These are phyloP conservation scores for Sphaerostilbella broomeana DNA, from an alignment of 2,329 filamentous ascomycete genomes.

Conservation along the genomic window DNA sequence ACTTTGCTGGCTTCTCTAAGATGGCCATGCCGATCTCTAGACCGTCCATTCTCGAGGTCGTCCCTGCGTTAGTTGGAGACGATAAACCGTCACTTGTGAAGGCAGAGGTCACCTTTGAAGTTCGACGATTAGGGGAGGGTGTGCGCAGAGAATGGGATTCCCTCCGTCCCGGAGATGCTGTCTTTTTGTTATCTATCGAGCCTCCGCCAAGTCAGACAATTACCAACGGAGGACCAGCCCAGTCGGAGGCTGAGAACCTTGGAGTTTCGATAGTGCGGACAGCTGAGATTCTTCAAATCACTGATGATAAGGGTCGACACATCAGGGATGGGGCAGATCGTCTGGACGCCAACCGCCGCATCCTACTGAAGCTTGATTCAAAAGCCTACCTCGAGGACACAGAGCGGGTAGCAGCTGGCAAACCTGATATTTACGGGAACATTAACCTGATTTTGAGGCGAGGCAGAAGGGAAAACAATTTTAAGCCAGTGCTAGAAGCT, in stretches of 20 bases:
- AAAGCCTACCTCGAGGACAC: slow-evolving; percentile 71
- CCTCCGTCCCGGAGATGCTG: slow-evolving; percentile 76
- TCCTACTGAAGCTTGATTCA: slow-evolving; percentile 78
- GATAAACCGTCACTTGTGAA: slow-evolving; percentile 76
- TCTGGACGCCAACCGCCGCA: slow-evolving; percentile 62
- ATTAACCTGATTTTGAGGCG: slow-evolving; percentile 84
- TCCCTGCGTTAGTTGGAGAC: slow-evolving; percentile 76
- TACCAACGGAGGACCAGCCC: slow-evolving; percentile 43
- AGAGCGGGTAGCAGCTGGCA: slow-evolving; percentile 57
- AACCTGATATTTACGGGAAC: slow-evolving; percentile 70
- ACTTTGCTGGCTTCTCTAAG: slow-evolving; percentile 78
- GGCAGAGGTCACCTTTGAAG: slow-evolving; percentile 79
- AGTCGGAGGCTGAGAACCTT: slow-evolving; percentile 50
- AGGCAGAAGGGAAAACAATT: slow-evolving; percentile 89
- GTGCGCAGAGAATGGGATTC: slow-evolving; percentile 85
- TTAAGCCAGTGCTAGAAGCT: slow-evolving; percentile 86
- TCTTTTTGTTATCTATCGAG: slow-evolving; percentile 78
- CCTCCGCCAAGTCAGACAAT: slow-evolving; percentile 46
- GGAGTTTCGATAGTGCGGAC: slow-evolving; percentile 68
- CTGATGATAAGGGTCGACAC: slow-evolving; percentile 75
- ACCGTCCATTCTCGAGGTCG: slow-evolving; percentile 79
- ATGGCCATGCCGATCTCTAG: slow-evolving; percentile 88
- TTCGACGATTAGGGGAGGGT: slow-evolving; percentile 68
- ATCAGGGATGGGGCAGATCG: slow-evolving; percentile 55
- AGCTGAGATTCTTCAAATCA: slow-evolving; percentile 77